phyloP scores from a whole-genome alignment of 192 early-diverging fungal species.

The Podila epigama region DNA sequence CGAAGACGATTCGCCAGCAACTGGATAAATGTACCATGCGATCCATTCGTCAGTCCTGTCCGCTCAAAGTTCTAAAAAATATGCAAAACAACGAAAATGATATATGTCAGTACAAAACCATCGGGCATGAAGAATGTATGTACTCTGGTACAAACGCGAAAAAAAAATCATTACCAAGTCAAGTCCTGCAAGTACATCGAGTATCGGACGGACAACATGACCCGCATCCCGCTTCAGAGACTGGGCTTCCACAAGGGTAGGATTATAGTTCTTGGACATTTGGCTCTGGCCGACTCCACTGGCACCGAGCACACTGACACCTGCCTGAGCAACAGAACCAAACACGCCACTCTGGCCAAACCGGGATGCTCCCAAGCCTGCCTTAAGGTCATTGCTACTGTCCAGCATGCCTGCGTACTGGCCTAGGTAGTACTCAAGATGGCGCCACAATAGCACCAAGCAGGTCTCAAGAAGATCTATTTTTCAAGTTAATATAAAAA shows the following conservation, averaged over 20 bases:
- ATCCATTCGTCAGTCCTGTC: conserved; percentile 22
- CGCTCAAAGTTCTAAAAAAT: conserved; percentile 20
- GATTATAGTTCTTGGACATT: conserved; percentile 46
- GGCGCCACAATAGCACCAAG: conserved; percentile 76
- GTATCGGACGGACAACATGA: conserved; percentile 26
- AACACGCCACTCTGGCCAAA: conserved; percentile 19
- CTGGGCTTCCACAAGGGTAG: conserved; percentile 36
- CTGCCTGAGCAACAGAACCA: background rate
- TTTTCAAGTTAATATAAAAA: background rate
- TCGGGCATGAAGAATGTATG: background rate
- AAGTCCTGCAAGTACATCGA: conserved; percentile 25
- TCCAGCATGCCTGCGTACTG: conserved; percentile 42
- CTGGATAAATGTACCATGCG: conserved; percentile 43
- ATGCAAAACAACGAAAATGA: background rate
- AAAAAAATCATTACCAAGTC: conserved; percentile 23
- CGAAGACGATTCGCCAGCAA: conserved; percentile 24
- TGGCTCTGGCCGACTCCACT: conserved; percentile 19
- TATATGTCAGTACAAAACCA: background rate
- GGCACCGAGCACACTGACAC: background rate
- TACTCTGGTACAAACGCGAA: background rate
- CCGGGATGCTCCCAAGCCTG: conserved; percentile 24
- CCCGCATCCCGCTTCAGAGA: conserved; percentile 43
- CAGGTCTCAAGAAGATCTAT: conserved; percentile 64
- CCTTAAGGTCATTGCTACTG: background rate
- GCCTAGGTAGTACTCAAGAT: conserved; percentile 67